A percentile compares a stretch with the other conserved stretches of the same genome.
These are phyloP conservation scores for Rhynchosporium agropyri DNA, from an alignment of 2,329 filamentous ascomycete species.

Conservation along the genomic window DNA sequence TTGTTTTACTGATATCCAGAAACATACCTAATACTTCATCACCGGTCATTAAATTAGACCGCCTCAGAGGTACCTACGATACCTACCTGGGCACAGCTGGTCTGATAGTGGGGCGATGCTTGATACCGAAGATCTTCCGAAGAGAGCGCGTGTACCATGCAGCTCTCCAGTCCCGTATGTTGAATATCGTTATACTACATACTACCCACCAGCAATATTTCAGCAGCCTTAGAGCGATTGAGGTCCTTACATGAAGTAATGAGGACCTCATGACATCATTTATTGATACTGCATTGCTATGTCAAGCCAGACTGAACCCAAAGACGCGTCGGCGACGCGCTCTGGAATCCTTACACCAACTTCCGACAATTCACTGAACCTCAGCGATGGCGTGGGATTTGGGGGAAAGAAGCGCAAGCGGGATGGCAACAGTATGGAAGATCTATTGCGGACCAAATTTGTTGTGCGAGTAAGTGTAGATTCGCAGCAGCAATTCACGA, in stretches of 20 bases:
- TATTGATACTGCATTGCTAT: constrained; percentile 42
- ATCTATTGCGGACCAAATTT: constrained; percentile 42
- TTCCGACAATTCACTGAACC: constrained; percentile 35
- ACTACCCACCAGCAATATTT: constrained; percentile 1
- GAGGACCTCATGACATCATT: constrained; percentile 36
- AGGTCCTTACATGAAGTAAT: constrained; percentile 27
- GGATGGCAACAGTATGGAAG: constrained; percentile 39
- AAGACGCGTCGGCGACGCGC: constrained; percentile 40
- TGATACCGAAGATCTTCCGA: constrained; percentile 9
- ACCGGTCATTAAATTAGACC: too few species aligned
- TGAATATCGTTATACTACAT: background rate
- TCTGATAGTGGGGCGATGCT: constrained; percentile 6
- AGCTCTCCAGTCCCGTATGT: background rate
- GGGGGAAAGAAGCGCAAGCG: constrained; percentile 43
- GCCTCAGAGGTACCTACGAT: too few species aligned
- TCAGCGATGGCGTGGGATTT: constrained; percentile 28
- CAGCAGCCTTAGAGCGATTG: constrained; percentile 19
- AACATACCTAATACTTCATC: too few species aligned
- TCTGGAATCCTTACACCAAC: constrained; percentile 39
- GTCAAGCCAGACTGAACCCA: constrained; percentile 38
- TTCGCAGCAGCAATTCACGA: background rate
- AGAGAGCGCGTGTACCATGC: constrained; percentile 4
- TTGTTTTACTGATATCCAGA: too few species aligned
- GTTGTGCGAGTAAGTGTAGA: constrained; percentile 40
- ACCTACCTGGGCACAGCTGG: background rate